A percentile compares a stretch with the other conserved stretches of the same genome.
phyloP scores from a whole-genome alignment of 495 filamentous ascomycete genomes.

The Daldinia caldariorum region DNA sequence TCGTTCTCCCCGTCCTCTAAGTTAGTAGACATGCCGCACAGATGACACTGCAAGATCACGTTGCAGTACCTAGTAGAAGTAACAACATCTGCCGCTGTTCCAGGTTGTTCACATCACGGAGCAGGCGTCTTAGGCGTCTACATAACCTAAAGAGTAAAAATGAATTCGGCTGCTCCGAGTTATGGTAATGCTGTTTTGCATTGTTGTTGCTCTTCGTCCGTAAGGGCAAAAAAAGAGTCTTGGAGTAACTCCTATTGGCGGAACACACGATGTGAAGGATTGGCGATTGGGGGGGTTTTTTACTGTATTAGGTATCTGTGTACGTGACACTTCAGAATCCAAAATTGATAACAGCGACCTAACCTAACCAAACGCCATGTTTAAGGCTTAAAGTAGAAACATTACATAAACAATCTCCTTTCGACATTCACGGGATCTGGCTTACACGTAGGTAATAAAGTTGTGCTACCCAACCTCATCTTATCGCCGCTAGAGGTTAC shows the following conservation, averaged over 20 bases:
- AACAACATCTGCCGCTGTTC: not conserved
- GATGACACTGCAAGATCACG: constrained; percentile 29
- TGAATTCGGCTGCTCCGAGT: constrained; percentile 28
- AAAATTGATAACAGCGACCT: not conserved
- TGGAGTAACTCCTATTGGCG: not conserved
- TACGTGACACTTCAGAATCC: not conserved
- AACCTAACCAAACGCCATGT: not conserved
- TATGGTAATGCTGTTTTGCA: not conserved
- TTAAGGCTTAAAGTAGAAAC: not conserved
- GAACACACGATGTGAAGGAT: not conserved
- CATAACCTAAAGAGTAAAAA: not conserved
- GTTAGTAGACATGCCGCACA: constrained; percentile 20
- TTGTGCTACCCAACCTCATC: not conserved
- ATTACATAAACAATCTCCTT: not conserved
- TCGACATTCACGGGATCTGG: not conserved
- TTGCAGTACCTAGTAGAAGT: constrained; percentile 7
- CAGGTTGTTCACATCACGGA: too few species aligned
- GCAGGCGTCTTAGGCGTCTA: too few species aligned
- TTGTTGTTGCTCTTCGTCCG: not conserved
- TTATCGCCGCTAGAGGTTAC: not conserved
- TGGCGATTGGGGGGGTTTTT: not conserved
- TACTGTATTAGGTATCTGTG: not conserved
- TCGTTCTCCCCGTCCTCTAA: not conserved
- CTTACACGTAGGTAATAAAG: not conserved
- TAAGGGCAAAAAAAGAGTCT: not conserved